Percentiles rank a stretch among this genome's conserved stretches.
Conservation (phyloP, 768 basidiomycete species). For the Rhizopogon rudus region DNA sequence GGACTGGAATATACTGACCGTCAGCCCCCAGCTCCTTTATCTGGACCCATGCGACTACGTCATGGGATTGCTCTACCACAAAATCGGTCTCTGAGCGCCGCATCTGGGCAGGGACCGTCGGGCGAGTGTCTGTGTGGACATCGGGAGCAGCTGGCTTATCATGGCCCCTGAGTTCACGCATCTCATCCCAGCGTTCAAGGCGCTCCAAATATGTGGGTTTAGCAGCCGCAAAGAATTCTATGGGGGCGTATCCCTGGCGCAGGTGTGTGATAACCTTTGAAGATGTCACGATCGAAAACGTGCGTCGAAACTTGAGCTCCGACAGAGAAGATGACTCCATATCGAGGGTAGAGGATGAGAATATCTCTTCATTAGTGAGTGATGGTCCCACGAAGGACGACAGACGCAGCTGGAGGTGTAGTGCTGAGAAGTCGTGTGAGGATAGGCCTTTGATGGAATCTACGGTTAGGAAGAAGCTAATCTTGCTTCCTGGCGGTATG, state of each 20-base stretch:
- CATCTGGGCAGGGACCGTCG: slow-evolving; percentile 61
- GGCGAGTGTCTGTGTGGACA: slow-evolving; percentile 30
- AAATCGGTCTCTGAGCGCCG: slow-evolving; percentile 92
- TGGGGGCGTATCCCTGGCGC: slow-evolving; percentile 70
- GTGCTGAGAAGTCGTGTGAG: slow-evolving; percentile 80
- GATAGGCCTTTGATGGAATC: slow-evolving; percentile 88
- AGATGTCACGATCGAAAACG: slow-evolving; percentile 73
- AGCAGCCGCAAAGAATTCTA: slow-evolving; percentile 87
- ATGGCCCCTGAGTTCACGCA: slow-evolving; percentile 68
- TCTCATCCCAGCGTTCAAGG: slow-evolving; percentile 90
- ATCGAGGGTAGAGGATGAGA: slow-evolving; percentile 70
- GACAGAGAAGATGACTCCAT: slow-evolving; percentile 67
- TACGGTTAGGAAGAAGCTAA: slow-evolving; percentile 80
- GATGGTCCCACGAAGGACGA: slow-evolving; percentile 80
- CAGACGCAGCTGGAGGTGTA: slow-evolving; percentile 85
- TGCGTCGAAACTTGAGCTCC: slow-evolving; percentile 79
- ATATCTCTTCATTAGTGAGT: slow-evolving; percentile 72
- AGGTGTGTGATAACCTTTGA: slow-evolving; percentile 70
- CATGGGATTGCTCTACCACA: slow-evolving; percentile 80
- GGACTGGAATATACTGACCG: slow-evolving; percentile 80
- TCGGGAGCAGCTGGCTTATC: slow-evolving; percentile 29
- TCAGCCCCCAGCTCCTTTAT: slow-evolving; percentile 82
- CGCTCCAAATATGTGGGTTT: slow-evolving; percentile 83
- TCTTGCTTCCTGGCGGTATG: slow-evolving; percentile 71
- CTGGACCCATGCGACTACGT: slow-evolving; percentile 85